These are phyloP conservation scores for Trametes villosa DNA, from an alignment of 768 basidiomycete species.

Conservation along the genomic window DNA sequence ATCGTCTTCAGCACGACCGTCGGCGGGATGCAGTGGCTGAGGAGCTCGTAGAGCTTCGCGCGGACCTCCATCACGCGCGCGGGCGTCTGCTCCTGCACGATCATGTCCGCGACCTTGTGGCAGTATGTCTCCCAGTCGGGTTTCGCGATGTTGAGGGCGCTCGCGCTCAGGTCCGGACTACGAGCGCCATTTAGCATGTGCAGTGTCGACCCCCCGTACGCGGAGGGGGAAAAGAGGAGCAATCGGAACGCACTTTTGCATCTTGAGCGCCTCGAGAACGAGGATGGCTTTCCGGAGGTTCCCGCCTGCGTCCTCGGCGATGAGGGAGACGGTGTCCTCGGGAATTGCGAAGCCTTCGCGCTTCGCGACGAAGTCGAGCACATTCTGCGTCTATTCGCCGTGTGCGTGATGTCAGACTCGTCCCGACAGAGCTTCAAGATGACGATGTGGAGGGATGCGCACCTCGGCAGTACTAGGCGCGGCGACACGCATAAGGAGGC, in stretches of 20 bases:
- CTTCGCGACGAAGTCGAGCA: constrained; percentile 79
- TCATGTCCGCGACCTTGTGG: constrained; percentile 86
- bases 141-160: constrained; percentile 83
- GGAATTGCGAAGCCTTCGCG: constrained; percentile 85
- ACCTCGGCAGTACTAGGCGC: constrained; percentile 85
- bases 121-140: constrained; percentile 99
- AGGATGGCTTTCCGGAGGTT: constrained; percentile 95
- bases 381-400: constrained; percentile 71
- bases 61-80: constrained; percentile 90
- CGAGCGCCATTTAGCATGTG: neutral
- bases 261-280: constrained; percentile 93
- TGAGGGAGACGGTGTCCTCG: constrained; percentile 68
- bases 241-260: constrained; percentile 77
- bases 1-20: constrained; percentile 95
- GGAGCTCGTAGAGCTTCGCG: constrained; percentile 90
- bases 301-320: constrained; percentile 81
- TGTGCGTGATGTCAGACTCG: constrained; percentile 32
- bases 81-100: constrained; percentile 88
- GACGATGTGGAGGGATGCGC: constrained; percentile 23
- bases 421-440: constrained; percentile 6
- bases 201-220: too few relatives aligned
- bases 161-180: constrained; percentile 78
- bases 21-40: constrained; percentile 97
- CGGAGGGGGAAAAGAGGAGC: too few relatives aligned
- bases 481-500: constrained; percentile 90